phyloP scores from a whole-genome alignment of 2,329 filamentous ascomycete species.

The Aspergillus nomiae region DNA sequence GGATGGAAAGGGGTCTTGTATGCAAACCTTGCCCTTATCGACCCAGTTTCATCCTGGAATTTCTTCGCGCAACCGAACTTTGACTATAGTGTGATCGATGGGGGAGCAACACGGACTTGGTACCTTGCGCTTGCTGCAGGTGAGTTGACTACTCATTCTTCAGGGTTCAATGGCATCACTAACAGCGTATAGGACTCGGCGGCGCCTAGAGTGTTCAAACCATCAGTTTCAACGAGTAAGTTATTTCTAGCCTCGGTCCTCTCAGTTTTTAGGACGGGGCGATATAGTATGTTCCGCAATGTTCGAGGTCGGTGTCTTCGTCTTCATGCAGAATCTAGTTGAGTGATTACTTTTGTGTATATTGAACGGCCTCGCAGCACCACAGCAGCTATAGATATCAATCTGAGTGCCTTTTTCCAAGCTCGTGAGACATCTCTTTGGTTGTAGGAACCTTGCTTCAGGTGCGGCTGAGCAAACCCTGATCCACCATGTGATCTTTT shows the following conservation, averaged over 20 bases:
- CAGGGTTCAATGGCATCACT: neutral
- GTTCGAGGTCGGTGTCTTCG: neutral
- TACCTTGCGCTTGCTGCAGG: slow-evolving; percentile 78
- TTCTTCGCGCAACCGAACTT: slow-evolving; percentile 74
- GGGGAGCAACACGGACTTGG: slow-evolving; percentile 82
- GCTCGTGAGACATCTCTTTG: neutral
- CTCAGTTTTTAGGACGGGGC: neutral
- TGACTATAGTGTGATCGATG: slow-evolving; percentile 67
- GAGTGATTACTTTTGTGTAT: neutral
- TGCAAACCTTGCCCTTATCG: slow-evolving; percentile 76
- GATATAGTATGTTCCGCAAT: neutral
- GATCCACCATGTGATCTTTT: neutral
- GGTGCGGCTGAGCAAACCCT: too few relatives aligned
- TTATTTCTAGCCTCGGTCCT: neutral
- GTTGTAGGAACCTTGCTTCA: neutral
- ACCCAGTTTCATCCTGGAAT: slow-evolving; percentile 68
- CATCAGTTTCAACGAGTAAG: neutral
- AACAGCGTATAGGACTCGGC: neutral
- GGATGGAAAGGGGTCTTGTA: slow-evolving; percentile 87
- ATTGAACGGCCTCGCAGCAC: neutral
- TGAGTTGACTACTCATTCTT: slow-evolving; percentile 32
- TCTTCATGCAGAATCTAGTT: neutral
- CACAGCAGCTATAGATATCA: neutral
- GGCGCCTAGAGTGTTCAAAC: neutral
- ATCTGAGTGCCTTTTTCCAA: neutral